Conservation (phyloP, 2,329 filamentous ascomycete species). For the Ophiocordyceps polyrhachis-furcata region DNA sequence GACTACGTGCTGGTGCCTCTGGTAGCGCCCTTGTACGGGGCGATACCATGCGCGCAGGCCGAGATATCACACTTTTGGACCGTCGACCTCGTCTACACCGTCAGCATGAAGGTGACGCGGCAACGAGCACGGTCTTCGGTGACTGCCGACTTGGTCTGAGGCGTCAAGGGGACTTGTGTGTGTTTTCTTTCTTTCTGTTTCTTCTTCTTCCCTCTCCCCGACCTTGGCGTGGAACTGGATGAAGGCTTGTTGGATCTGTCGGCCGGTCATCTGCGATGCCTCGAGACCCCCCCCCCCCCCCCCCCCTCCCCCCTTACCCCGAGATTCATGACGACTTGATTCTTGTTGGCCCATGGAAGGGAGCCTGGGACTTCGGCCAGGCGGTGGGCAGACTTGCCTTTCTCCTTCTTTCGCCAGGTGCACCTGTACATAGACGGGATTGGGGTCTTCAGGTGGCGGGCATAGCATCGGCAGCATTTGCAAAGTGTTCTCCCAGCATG, state of each 20-base stretch:
- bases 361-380: background rate
- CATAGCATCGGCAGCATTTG: conserved; percentile 10
- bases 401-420: conserved; percentile 5
- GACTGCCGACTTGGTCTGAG: conserved; percentile 22
- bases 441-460: conserved; percentile 24
- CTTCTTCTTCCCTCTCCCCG: background rate
- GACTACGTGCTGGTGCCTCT: conserved; percentile 49
- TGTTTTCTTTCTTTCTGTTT: background rate
- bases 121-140: conserved; percentile 26
- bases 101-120: conserved; percentile 49
- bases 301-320: background rate
- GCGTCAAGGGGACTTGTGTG: background rate
- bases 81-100: conserved; percentile 47
- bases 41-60: conserved; percentile 48
- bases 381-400: background rate
- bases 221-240: background rate
- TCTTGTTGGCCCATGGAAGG: conserved; percentile 6
- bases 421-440: conserved; percentile 27
- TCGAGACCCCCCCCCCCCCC: background rate
- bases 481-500: conserved; percentile 14
- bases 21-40: conserved; percentile 48
- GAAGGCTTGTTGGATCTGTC: conserved; percentile 4
- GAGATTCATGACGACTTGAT: background rate
- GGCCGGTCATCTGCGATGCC: background rate
- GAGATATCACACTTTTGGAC: conserved; percentile 54